Base-by-base conservation (phyloP, 441 rosid genomes). In the Gossypium lobatum region DNA sequence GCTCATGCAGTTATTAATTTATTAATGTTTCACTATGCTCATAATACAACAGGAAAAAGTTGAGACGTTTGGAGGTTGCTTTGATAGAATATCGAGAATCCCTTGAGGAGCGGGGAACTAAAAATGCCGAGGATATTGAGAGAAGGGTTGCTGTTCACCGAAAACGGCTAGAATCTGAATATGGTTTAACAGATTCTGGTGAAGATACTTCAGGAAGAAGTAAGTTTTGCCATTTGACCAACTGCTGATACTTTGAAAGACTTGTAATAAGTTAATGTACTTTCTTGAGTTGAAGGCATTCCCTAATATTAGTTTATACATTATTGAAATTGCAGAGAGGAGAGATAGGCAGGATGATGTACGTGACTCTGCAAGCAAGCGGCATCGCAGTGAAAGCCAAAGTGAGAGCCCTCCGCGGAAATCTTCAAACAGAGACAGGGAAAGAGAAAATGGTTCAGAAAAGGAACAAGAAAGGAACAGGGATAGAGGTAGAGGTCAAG, bases 21-120 rank as follows among this genome's bases (percentile, higher is more conserved):
- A 17, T 68, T 48, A 17, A 87, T 46, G 42, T 39, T 54, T 78
- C 63, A 48, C 73, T 65, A 62, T 80, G 75, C 50, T 81, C 68
- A 39, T 80, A 73, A 58, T 79, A 61, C 65, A 74, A 74, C 93
- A 96, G 99, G 78, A 95, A 92, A 77, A 96, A 92, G 85, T 79
- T 86, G 85, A 91, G 98, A 83, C 88, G 93, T 52, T 77, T 96
- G 71, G 99, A 96, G 82, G 98, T 88, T 79, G 91, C 95, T 84
- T 81, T 93, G 84, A 96, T 96, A 79, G 99, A 93, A 76, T 96
- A 96, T 79, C 95, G 98, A 31, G 99, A 92, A 86, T 86, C 93
- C 66, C 93, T 96, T 0, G 98, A 96, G 82, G 99, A 96, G 67
- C 90, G 85, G 42, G 99, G 98, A 74, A 81, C 89, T 62, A 94